Evolutionary conservation across 352 stramenopile genomes (phyloP).

Genomic region (Globisporangium echinulatum): DNA sequence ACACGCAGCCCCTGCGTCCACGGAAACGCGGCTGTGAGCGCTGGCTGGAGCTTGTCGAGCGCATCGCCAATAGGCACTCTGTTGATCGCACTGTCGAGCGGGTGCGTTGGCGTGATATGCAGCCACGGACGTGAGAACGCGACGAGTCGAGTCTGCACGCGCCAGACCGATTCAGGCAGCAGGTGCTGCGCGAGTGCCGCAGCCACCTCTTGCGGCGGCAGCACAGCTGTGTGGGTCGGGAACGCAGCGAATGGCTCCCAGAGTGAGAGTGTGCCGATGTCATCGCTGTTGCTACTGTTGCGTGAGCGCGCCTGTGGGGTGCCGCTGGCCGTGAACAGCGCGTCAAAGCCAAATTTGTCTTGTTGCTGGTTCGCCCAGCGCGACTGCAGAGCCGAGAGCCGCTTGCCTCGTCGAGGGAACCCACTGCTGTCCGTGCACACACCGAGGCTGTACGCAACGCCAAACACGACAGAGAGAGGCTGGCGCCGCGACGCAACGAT

Average conservation of each 20-base stretch:
- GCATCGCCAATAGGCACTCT: background rate
- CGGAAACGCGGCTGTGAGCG: conserved; percentile 21
- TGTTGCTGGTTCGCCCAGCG: conserved; percentile 36
- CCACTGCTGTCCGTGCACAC: conserved; percentile 15
- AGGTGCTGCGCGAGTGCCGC: conserved; percentile 1
- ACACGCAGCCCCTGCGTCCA: conserved; percentile 21
- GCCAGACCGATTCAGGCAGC: conserved; percentile 7
- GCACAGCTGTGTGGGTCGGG: conserved; percentile 27
- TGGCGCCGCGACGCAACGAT: conserved; percentile 3
- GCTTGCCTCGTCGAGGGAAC: conserved; percentile 2
- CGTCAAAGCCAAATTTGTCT: conserved; percentile 39
- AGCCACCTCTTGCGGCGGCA: conserved; percentile 6
- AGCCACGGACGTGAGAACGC: conserved; percentile 4
- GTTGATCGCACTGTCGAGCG: no score
- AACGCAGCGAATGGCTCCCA: conserved; percentile 47
- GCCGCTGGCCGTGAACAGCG: conserved; percentile 22
- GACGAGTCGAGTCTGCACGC: conserved; percentile 3
- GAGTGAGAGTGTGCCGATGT: conserved; percentile 22
- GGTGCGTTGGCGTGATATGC: background rate
- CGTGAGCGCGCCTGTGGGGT: conserved; percentile 14
- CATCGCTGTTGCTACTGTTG: no score
- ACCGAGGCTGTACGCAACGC: conserved; percentile 24
- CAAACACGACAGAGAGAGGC: conserved; percentile 24
- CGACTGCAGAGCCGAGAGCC: conserved; percentile 4
- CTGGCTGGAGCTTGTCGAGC: conserved; percentile 19